Evolutionary conservation across 2,329 filamentous ascomycete genomes (phyloP), one percentile per base, ranked within the genome.

Genomic region (Nannizziopsis barbatae): DNA sequence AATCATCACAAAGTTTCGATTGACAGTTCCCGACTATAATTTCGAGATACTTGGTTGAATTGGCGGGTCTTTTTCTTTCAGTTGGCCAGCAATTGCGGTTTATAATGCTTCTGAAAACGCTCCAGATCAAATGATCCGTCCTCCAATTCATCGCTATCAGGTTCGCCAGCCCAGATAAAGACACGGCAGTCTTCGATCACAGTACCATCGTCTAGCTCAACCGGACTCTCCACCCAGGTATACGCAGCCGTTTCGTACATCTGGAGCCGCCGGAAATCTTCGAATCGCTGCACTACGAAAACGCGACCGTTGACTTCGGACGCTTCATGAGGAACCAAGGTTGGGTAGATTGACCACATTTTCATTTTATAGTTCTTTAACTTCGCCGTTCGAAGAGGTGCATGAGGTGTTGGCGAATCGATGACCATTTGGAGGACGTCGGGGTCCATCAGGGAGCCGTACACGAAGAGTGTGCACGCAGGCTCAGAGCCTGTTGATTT

Each of bases 361-460:
- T 50, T 52, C 50, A 52, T 52, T 27, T 27, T 50, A 40, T 50
- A 52, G 40, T 50, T 39, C 41, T 35, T 47, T 3, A 52, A 31
- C 11, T 32, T 40, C 20, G 50, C 50, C 4, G 50, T 12, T 5
- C 40, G 47, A 11, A 52, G 47, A 15, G 50, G 35, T 1, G 39
- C 42, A 0, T 41, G 46, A 9, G 40, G 43, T 1, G n/a, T 9
- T 27, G 50, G 35, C 10, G 47, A 39, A 30, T n/a, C 15, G 14
- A 52, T 39, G 17, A 52, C 43, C 6, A 30, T 10, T 27, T 49
- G 50, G 47, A 52, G 38, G 5, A 52, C 40, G 36, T 52, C 50
- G 36, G 40, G 38, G 36, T 52, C 50, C 50, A 50, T 50, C 33
- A 52, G 47, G 27, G 50, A 52, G 50, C 50, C 50, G 47, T 52